Base-by-base conservation (phyloP, 495 filamentous ascomycete genomes). In the Arthonia radiata region DNA sequence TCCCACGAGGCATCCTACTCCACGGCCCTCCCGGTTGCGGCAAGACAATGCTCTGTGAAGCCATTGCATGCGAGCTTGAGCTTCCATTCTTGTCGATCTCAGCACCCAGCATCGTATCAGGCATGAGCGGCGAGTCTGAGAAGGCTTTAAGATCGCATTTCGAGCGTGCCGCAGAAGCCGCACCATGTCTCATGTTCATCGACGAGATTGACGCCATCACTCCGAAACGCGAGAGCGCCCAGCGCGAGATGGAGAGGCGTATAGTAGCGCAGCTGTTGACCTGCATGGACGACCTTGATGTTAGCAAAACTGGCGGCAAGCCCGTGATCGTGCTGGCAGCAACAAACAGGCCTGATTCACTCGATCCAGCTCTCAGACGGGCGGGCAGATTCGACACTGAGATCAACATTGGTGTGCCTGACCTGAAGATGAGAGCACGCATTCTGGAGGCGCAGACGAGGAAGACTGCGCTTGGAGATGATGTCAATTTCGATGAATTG, bases 201-300 rank as follows among this genome's bases (percentile, higher is more conserved):
- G 86, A 93, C 38, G 86, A 97, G 45, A 90, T 93, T 33, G 86
- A 97, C 44, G 75, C 78, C 10, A 91, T 93, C 33, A 86, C 86
- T 21, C 80, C 80, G 3, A 93, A 92, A 49, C 59, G 83, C 24
- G 86, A 93, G 42, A 83, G 67, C 38, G 77, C 82, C n/a, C 81
- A 90, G 40, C 66, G 80, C 37, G 80, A 90, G 41, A 94, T 94
- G 83, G 83, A 94, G 48, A 81, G 82, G 48, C 54, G 83, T 25
- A 94, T 94, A 40, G 83, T 94, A 12, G 77, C 82, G 1, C 82
- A 93, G 47, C 64, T 94, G 36, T 54, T 91, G 32, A 83, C 77
- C 7, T 86, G 77, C 36, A 74, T 81, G 71, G 76, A 80, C 35
- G 68, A 81, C 26, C 59, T 91, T 29, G 73, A 75, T 17, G 54